Percentiles rank a stretch among this genome's conserved stretches.
These are phyloP conservation scores for Stereocaulon alpinum DNA, from an alignment of 495 filamentous ascomycete genomes.

Conservation along the genomic window DNA sequence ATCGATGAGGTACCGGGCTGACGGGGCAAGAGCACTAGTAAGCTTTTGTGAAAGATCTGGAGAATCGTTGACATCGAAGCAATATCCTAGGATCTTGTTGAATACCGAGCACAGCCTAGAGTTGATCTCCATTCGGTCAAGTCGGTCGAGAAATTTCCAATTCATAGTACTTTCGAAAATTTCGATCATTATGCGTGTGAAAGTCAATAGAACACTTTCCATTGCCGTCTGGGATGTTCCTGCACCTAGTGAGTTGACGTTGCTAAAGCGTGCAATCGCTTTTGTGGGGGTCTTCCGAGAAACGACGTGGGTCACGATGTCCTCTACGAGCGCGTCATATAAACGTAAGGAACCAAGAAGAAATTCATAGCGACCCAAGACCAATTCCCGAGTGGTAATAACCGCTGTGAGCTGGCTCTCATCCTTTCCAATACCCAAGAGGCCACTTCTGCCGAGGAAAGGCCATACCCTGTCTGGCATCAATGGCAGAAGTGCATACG, in stretches of 20 bases:
- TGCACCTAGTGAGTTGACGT: conserved; percentile 47
- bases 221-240: conserved; percentile 70
- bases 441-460: conserved; percentile 65
- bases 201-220: conserved; percentile 57
- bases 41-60: conserved; percentile 45
- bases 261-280: conserved; percentile 40
- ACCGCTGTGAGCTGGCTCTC: conserved; percentile 65
- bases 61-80: conserved; percentile 59
- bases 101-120: conserved; percentile 54
- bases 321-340: conserved; percentile 65
- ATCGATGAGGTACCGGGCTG: conserved; percentile 65
- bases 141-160: conserved; percentile 66
- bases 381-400: conserved; percentile 64
- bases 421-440: conserved; percentile 62
- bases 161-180: conserved; percentile 69
- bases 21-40: conserved; percentile 52
- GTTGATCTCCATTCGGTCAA: conserved; percentile 54
- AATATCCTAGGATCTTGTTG: conserved; percentile 56
- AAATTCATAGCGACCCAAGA: conserved; percentile 65
- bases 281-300: conserved; percentile 52
- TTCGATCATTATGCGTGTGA: conserved; percentile 63
- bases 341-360: conserved; percentile 59
- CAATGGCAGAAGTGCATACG: conserved; percentile 57
- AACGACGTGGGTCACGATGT: conserved; percentile 61
- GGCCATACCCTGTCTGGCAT: conserved; percentile 80